Evolutionary conservation across 2,329 filamentous ascomycete species (phyloP), one percentile per base, ranked within the genome.

Genomic region (Penicillium sclerotiorum): DNA sequence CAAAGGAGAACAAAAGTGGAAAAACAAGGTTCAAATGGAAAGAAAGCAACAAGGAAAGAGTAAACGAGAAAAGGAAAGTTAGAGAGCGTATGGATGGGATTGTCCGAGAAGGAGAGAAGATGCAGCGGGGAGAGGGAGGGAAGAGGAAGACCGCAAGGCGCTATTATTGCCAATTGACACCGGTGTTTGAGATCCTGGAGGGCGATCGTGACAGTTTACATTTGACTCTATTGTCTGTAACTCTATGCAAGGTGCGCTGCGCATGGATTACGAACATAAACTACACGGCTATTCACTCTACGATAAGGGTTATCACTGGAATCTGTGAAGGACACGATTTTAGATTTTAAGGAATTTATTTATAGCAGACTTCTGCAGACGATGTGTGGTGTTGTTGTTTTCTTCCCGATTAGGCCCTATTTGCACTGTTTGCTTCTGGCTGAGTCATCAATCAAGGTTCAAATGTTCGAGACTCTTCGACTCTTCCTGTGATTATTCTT

Each of bases 61-160:
- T 15, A 38, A 45, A 25, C n/a, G 38, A 21, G 11, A 52, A 45
- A 48, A 33, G 28, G 41, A 49, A 36, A 47, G 53, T 49, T 18
- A 38, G 42, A 40, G 56, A 60, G 56, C 49, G 51, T 58, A 55
- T 59, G 57, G 48, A 52, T 54, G 62, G 38, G 52, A n/a, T n/a
- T n/a, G n/a, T n/a, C n/a, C n/a, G n/a, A n/a, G 50, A 48, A 57
- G 47, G 38, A 53, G 53, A 55, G 56, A 27, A 49, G 43, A 50
- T 39, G 53, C 42, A 52, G 53, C 53, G 56, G 66, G 65, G 58
- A 65, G 65, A 65, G 63, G 23, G 45, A 62, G 59, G 62, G 50
- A 60, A 52, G 36, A 27, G 30, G 45, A 52, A 52, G 45, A 47
- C 30, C 37, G 45, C 20, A 47, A 47, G 45, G 44, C 21, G 27